Conservation (phyloP, 257 asterid species). For the Nicotiana otophora region DNA sequence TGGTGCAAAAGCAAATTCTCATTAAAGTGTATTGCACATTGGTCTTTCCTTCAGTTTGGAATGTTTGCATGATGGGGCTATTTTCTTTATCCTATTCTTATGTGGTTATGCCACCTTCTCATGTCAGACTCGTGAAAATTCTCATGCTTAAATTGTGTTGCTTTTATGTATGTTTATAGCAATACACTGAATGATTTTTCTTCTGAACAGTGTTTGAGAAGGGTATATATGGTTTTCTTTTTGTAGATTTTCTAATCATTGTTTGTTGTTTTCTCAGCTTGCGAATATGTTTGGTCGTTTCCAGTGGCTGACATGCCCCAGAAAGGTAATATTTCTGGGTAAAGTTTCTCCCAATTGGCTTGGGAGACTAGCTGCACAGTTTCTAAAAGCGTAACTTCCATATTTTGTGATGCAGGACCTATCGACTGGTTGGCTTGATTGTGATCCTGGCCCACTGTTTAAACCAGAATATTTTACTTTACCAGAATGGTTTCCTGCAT, state of each 20-base stretch:
- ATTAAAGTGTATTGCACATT: not conserved
- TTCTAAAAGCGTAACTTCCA: slow-evolving; percentile 10
- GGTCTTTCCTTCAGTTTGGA: not conserved
- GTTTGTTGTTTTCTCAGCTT: slow-evolving; percentile 46
- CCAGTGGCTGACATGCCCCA: slow-evolving; percentile 96
- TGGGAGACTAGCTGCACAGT: not conserved
- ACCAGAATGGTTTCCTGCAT: slow-evolving; percentile 68
- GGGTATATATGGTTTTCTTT: not conserved
- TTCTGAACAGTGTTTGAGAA: not conserved
- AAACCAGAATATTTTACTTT: slow-evolving; percentile 65
- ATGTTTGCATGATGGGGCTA: not conserved
- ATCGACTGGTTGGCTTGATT: slow-evolving; percentile 90
- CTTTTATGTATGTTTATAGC: not conserved
- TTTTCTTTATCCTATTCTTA: not conserved
- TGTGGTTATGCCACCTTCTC: slow-evolving; percentile 4
- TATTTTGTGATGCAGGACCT: slow-evolving; percentile 54
- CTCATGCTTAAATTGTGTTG: not conserved
- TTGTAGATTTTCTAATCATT: slow-evolving; percentile 2
- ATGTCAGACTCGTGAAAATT: not conserved
- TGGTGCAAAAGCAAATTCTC: not conserved
- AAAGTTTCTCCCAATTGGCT: slow-evolving; percentile 2
- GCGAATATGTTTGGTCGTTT: slow-evolving; percentile 75
- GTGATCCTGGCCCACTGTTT: slow-evolving; percentile 85
- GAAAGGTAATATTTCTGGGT: slow-evolving; percentile 54
- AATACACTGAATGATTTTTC: not conserved